Evolutionary conservation across 164 flowering plant genomes (phyloP), one percentile per base, ranked within the genome.

Genomic region (Echeveria elegans): DNA sequence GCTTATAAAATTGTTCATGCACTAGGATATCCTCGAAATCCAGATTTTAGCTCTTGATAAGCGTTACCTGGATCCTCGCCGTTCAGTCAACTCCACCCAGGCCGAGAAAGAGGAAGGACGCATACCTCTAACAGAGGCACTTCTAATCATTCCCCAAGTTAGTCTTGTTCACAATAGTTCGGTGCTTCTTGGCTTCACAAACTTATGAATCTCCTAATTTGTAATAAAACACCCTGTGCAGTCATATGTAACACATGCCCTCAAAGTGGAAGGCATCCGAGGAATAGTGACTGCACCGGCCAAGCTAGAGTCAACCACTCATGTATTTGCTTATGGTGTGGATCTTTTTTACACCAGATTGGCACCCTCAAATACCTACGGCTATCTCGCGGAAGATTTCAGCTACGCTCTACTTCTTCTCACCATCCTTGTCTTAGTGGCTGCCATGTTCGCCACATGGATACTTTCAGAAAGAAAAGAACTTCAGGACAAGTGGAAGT

Each of bases 1-100:
- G n/a, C n/a, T n/a, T n/a, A n/a, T n/a, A n/a, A 36, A 36, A 6
- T 38, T 37, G 7, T 21, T 6, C 4, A 50, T 21, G 1, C 9
- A 10, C 24, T 21, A 6, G 48, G 21, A 21, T 37, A 61, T 56
- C 24, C 21, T 6, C 12, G 26, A 58, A 58, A 48, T 73, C 37
- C 78, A 92, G 99, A 90, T 95, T 56, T 79, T 95, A 82, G 97
- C 97, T 15, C 82, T 92, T 71, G 97, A 95, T 75, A 95, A 92
- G 77, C 91, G 97, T 21, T 89, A 70, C 72, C 62, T 95, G 31
- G 99, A 95, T 79, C 97, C 99, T 65, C 89, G 97, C 24, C 79
- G 96, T 62, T 73, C 99, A 58, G 32, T 83, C 28, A 88, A 89
- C 71, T 97, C 99, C 50, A 69, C 95, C 11, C 86, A 77, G 70